phyloP scores from a whole-genome alignment of 2,329 filamentous ascomycete genomes.

The Alternaria triticimaculans region DNA sequence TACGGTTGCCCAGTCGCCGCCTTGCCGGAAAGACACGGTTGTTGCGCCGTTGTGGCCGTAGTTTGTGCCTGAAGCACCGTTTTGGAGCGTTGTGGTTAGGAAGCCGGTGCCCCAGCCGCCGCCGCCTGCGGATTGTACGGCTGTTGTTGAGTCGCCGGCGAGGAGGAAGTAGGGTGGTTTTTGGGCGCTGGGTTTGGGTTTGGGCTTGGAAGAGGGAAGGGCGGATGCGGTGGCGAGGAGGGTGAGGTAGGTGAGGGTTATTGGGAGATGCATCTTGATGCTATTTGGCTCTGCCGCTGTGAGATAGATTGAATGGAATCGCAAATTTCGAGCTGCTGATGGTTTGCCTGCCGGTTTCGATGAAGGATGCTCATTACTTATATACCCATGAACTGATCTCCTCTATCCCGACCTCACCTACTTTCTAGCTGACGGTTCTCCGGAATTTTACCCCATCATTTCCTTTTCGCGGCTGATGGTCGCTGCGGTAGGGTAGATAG shows the following conservation, averaged over 20 bases:
- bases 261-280: conserved; percentile 3
- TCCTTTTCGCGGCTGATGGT: background rate
- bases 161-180: conserved; percentile 40
- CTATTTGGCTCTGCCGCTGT: background rate
- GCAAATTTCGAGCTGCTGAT: background rate
- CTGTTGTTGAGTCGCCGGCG: conserved; percentile 48
- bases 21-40: conserved; percentile 61
- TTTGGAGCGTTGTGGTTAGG: conserved; percentile 54
- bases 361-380: background rate
- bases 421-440: background rate
- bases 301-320: background rate
- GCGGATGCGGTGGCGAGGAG: conserved; percentile 1
- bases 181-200: background rate
- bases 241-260: background rate
- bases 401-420: background rate
- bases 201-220: background rate
- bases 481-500: background rate
- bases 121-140: conserved; percentile 29
- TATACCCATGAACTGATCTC: background rate
- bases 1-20: conserved; percentile 61
- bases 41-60: conserved; percentile 61
- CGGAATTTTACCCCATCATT: background rate
- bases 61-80: conserved; percentile 61
- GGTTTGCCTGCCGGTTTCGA: background rate
- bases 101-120: conserved; percentile 65